Conservation (phyloP, 495 filamentous ascomycete genomes). For the Penicillium maclennaniae region DNA sequence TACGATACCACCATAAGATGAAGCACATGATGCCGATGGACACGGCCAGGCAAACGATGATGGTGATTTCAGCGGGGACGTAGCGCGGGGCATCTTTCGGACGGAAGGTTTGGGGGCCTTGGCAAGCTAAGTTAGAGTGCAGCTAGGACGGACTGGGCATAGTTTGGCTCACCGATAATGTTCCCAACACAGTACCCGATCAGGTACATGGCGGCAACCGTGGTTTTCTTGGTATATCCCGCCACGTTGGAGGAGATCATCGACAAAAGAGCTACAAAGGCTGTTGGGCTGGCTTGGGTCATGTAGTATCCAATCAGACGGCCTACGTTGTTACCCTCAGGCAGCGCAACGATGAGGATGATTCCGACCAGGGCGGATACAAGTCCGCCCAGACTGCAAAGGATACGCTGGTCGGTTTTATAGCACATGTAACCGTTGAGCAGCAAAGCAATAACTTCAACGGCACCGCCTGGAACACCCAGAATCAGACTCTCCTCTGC, state of each 20-base stretch:
- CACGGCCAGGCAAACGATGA: slow-evolving; percentile 60
- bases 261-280: slow-evolving; percentile 43
- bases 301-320: slow-evolving; percentile 63
- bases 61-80: slow-evolving; percentile 63
- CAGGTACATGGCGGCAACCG: slow-evolving; percentile 65
- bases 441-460: slow-evolving; percentile 61
- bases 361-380: slow-evolving; percentile 48
- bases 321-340: slow-evolving; percentile 54
- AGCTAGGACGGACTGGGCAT: not conserved
- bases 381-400: slow-evolving; percentile 40
- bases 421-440: slow-evolving; percentile 59
- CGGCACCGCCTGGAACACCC: slow-evolving; percentile 60
- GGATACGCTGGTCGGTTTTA: slow-evolving; percentile 51
- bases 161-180: slow-evolving; percentile 39
- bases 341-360: slow-evolving; percentile 62
- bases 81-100: slow-evolving; percentile 58
- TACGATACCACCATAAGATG: slow-evolving; percentile 59
- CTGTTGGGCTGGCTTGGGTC: slow-evolving; percentile 54
- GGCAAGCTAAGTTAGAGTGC: not conserved
- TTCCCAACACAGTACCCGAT: slow-evolving; percentile 56
- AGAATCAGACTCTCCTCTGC: slow-evolving; percentile 60
- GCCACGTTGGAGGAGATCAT: slow-evolving; percentile 64
- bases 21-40: slow-evolving; percentile 55
- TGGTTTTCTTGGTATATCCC: slow-evolving; percentile 74
- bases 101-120: slow-evolving; percentile 57